Conservation (phyloP, 2,329 filamentous ascomycete species). For the Aspergillus sp. region DNA sequence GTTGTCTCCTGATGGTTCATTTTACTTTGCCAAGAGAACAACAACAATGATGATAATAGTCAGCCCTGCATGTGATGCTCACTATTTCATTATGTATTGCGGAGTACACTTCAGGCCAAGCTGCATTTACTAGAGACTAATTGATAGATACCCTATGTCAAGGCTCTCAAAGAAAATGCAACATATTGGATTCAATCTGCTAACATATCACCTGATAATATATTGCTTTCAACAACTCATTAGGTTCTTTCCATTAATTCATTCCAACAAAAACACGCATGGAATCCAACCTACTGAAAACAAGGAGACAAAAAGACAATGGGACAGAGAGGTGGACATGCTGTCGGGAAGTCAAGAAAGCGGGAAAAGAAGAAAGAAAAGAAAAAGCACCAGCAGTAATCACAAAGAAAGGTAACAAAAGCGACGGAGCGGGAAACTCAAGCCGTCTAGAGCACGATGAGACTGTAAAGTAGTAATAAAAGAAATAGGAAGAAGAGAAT, state of each 20-base stretch:
- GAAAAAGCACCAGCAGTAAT: constrained; percentile 17
- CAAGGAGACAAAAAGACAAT: neutral
- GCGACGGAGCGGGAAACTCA: constrained; percentile 14
- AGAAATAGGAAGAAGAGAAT: constrained; percentile 7
- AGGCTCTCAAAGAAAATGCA: too few relatives aligned
- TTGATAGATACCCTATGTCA: neutral
- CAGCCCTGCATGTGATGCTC: too few relatives aligned
- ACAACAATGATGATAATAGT: too few relatives aligned
- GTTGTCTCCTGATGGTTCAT: too few relatives aligned
- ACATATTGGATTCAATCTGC: constrained; percentile 2
- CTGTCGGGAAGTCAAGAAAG: constrained; percentile 9
- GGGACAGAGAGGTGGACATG: constrained; percentile 11
- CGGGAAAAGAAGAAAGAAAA: constrained; percentile 13
- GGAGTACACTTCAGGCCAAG: neutral
- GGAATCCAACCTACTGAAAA: constrained; percentile 27
- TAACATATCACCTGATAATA: constrained; percentile 5
- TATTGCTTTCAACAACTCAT: constrained; percentile 14
- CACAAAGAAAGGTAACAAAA: constrained; percentile 18
- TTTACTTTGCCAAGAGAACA: too few relatives aligned
- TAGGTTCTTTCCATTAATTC: constrained; percentile 30
- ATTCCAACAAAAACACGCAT: constrained; percentile 23
- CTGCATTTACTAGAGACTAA: neutral
- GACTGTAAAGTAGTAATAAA: constrained; percentile 4
- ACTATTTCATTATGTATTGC: too few relatives aligned
- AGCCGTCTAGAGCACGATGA: constrained; percentile 27